Base-by-base conservation (phyloP, 2,329 filamentous ascomycete genomes). In the Verticillium albo-atrum region DNA sequence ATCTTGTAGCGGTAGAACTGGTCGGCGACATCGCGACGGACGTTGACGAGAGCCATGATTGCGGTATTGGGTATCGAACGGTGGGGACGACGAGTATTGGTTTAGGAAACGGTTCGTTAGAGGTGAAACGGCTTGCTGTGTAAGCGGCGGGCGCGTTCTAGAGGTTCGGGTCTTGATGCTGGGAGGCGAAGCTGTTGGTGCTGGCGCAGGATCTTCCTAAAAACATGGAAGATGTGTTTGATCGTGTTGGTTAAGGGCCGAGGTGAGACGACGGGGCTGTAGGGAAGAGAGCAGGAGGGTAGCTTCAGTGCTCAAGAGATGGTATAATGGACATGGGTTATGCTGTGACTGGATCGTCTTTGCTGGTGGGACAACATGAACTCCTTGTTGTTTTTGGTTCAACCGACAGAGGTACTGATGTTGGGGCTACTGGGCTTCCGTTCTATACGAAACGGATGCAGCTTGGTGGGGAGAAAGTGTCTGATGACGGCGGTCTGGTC, bases 1-100 rank as follows among this genome's bases (percentile, higher is more conserved):
- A 99, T 99, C 88, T 99, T 99, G 89, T 99, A 99, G 78, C 95
- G 95, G 83, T 99, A 99, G 88, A 97, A 99, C 80, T 90, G 90
- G 82, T 99, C 95, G 83, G 89, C 89, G 82, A 97, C 89, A 90
- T 98, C 94, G 79, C 91, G 92, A 79, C 93, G 93, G 80, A 98
- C 93, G 81, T 99, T 99, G 87, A 99, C 84, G 82, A 91, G 93
- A 85, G 91, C 89, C 95, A 98, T 98, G 79, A 71, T 92, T 86
- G 77, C 80, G 79, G 76, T 82, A 59, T 75, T 75, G 62, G 20
- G 20, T 50, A 12, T 50, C 12, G 42, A 12, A 50, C 54, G 47
- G 27, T 63, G 51, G 26, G 15, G 34, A 54, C 53, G 57, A 63
- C 56, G 35, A 50, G 50, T 50, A 50, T 23, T 50, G n/a, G n/a